Percentiles rank a stretch among this genome's conserved stretches.
Conservation (phyloP, 768 basidiomycete genomes). For the Tylopilus rubrobrunneus region DNA sequence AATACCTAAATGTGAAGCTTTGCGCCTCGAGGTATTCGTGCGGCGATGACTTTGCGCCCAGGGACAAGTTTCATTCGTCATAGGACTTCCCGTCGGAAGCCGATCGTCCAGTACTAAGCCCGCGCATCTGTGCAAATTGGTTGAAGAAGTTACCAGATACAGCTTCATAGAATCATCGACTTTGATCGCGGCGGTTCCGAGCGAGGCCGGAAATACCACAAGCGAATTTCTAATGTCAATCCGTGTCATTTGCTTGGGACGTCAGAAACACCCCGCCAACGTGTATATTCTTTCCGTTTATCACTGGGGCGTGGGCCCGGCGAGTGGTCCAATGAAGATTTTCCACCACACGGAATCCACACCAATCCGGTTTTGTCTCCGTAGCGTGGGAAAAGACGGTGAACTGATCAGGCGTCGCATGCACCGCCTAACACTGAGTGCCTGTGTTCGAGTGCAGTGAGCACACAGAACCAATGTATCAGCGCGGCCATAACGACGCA, state of each 20-base stretch:
- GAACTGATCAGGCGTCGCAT: conserved; percentile 22
- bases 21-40: conserved; percentile 33
- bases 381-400: conserved; percentile 24
- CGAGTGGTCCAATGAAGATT: conserved; percentile 20
- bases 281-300: conserved; percentile 29
- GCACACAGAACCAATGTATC: conserved; percentile 57
- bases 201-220: conserved; percentile 14
- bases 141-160: conserved; percentile 8
- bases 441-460: conserved; percentile 57
- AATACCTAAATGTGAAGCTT: conserved; percentile 29
- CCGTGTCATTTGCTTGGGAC: conserved; percentile 21
- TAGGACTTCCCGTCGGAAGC: conserved; percentile 24
- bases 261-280: conserved; percentile 23
- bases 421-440: conserved; percentile 33
- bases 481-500: conserved; percentile 72
- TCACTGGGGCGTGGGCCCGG: conserved; percentile 20
- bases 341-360: conserved; percentile 15
- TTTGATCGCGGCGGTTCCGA: conserved; percentile 24
- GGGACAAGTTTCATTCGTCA: conserved; percentile 27
- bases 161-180: conserved; percentile 4
- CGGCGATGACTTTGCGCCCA: conserved; percentile 28
- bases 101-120: conserved; percentile 22
- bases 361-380: conserved; percentile 3
- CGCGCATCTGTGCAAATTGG: conserved; percentile 13
- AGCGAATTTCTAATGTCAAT: conserved; percentile 28